Conservation (phyloP, 257 asterid genomes). For the Buddleja alternifolia region DNA sequence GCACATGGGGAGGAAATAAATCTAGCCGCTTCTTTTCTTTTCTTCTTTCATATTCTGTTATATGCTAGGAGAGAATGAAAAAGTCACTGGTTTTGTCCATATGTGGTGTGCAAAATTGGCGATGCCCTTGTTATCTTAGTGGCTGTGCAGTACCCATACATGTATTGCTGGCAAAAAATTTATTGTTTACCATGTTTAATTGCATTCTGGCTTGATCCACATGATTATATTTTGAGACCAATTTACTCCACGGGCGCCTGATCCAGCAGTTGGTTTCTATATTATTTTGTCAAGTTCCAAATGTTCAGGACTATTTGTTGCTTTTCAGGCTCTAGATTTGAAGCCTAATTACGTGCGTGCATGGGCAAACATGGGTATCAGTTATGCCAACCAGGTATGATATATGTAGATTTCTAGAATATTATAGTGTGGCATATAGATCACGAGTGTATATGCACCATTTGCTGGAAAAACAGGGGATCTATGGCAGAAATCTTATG, state of each 20-base stretch:
- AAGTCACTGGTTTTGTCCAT: background rate
- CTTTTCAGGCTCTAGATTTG: slow-evolving; percentile 87
- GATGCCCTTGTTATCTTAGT: background rate
- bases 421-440: background rate
- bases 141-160: background rate
- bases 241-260: slow-evolving; percentile 6
- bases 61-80: slow-evolving; percentile 5
- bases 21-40: background rate
- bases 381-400: slow-evolving; percentile 97
- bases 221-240: background rate
- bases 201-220: slow-evolving; percentile 1
- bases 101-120: slow-evolving; percentile 7
- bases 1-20: background rate
- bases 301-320: slow-evolving; percentile 20
- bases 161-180: background rate
- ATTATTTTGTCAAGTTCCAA: slow-evolving; percentile 15
- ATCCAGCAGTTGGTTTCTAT: slow-evolving; percentile 16
- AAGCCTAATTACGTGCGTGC: slow-evolving; percentile 99
- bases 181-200: background rate
- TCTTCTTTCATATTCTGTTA: background rate
- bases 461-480: slow-evolving; percentile 15
- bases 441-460: background rate
- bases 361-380: slow-evolving; percentile 99
- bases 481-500: slow-evolving; percentile 4
- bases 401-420: slow-evolving; percentile 11